Conservation (phyloP, 202 grass and related monocot genomes). For the Schoenoplectus triqueter region DNA sequence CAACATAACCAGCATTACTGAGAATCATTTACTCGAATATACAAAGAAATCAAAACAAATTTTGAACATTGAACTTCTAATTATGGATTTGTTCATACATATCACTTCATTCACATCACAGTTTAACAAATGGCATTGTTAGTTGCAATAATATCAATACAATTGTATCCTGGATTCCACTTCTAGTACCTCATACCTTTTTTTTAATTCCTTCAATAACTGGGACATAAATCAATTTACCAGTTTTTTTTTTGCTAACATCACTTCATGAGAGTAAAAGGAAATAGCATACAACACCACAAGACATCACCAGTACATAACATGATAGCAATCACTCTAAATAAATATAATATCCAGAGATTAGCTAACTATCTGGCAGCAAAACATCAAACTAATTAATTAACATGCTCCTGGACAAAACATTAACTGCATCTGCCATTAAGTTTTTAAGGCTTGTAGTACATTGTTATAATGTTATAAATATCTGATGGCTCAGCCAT, state of each 20-base stretch:
- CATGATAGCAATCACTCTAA: background rate
- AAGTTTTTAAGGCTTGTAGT: slow-evolving; percentile 42
- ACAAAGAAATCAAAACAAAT: background rate
- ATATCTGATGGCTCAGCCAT: slow-evolving; percentile 80
- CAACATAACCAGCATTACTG: background rate
- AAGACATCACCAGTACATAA: background rate
- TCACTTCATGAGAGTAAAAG: background rate
- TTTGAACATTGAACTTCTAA: background rate
- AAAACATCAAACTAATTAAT: background rate
- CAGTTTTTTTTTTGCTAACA: background rate
- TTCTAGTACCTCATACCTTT: background rate
- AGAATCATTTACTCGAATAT: background rate
- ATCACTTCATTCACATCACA: background rate
- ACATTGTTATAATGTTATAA: slow-evolving; percentile 51
- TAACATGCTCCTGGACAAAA: background rate
- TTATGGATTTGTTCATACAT: slow-evolving; percentile 3
- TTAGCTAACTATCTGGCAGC: background rate
- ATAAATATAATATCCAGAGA: slow-evolving; percentile 6
- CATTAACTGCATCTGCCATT: slow-evolving; percentile 25
- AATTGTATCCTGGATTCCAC: background rate
- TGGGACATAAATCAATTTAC: background rate
- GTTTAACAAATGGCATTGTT: background rate
- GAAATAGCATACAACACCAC: background rate
- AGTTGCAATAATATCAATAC: slow-evolving; percentile 7
- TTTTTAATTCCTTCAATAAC: background rate